Conservation (phyloP, 176 grass and related monocot genomes). For the Ampelocalamus luodianensis region DNA sequence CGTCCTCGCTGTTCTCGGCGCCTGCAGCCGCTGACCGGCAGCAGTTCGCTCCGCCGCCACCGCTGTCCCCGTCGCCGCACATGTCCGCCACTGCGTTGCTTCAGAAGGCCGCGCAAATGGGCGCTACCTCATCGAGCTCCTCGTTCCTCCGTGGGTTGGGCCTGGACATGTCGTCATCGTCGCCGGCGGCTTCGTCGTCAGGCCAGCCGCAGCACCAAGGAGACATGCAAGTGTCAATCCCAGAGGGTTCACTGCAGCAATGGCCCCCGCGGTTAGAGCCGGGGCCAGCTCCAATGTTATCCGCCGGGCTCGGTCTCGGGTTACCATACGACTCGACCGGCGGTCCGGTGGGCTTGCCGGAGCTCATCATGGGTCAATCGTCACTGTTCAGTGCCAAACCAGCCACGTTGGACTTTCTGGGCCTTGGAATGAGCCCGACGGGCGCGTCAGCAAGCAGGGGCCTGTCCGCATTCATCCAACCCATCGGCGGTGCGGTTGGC, state of each 20-base stretch:
- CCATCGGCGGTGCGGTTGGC: conserved; percentile 65
- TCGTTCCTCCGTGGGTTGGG: conserved; percentile 80
- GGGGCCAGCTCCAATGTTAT: conserved; percentile 55
- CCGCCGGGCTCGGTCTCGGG: conserved; percentile 79
- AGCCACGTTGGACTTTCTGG: conserved; percentile 85
- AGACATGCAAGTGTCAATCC: conserved; percentile 29
- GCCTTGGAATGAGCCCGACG: conserved; percentile 71
- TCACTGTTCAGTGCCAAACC: conserved; percentile 72
- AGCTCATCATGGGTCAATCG: conserved; percentile 82
- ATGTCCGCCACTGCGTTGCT: conserved; percentile 94
- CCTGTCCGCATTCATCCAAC: conserved; percentile 62
- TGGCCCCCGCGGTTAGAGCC: conserved; percentile 63
- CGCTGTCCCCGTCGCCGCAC: conserved; percentile 65
- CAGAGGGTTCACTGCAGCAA: conserved; percentile 46
- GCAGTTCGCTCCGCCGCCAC: conserved; percentile 53
- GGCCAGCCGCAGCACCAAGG: conserved; percentile 53
- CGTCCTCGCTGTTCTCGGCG: conserved; percentile 55
- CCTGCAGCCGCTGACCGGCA: conserved; percentile 45
- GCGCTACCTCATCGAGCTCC: conserved; percentile 64
- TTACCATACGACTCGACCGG: conserved; percentile 59
- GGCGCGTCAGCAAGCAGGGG: conserved; percentile 51
- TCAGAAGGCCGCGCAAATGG: conserved; percentile 96
- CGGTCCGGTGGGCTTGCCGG: conserved; percentile 47
- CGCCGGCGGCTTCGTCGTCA: conserved; percentile 23
- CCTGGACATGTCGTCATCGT: conserved; percentile 61